phyloP scores from a whole-genome alignment of 371 early-diverging fungal species.

The Syncephalis plumigaleata region DNA sequence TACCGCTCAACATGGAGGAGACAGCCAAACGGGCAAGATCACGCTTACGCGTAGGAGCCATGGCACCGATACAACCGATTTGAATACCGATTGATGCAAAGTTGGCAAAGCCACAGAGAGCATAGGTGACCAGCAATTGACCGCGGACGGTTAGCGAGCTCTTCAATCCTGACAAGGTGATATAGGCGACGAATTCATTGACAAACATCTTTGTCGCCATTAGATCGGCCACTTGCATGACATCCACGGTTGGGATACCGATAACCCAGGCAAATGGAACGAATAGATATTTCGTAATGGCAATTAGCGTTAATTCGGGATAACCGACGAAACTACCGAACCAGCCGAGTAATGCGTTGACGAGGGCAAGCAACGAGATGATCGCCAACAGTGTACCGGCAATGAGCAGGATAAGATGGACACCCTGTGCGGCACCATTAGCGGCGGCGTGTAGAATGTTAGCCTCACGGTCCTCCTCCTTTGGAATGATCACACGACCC shows the following conservation, averaged over 20 bases:
- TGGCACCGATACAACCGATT: constrained; percentile 56
- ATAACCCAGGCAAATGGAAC: constrained; percentile 69
- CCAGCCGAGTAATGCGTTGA: constrained; percentile 57
- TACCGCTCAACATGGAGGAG: constrained; percentile 68
- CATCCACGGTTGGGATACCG: constrained; percentile 46
- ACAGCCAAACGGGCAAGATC: constrained; percentile 60
- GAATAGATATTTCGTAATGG: constrained; percentile 59
- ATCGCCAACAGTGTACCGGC: constrained; percentile 57
- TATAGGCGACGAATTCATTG: constrained; percentile 84
- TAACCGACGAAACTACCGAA: constrained; percentile 54
- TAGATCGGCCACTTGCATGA: constrained; percentile 44
- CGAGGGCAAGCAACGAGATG: constrained; percentile 45
- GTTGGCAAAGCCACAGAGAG: constrained; percentile 84
- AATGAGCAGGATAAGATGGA: constrained; percentile 57
- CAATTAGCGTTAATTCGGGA: constrained; percentile 35
- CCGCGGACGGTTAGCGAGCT: constrained; percentile 16
- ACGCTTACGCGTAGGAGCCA: constrained; percentile 62
- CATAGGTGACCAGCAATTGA: constrained; percentile 41
- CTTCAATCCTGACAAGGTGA: constrained; percentile 10
- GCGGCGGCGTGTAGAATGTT: constrained; percentile 72
- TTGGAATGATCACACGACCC: constrained; percentile 37
- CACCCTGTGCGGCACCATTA: constrained; percentile 73
- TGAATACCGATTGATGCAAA: constrained; percentile 76
- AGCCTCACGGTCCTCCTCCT: constrained; percentile 37
- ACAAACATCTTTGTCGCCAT: constrained; percentile 76